Conservation (phyloP, 1,139 yeast genomes). For the Pichia norvegensis region DNA sequence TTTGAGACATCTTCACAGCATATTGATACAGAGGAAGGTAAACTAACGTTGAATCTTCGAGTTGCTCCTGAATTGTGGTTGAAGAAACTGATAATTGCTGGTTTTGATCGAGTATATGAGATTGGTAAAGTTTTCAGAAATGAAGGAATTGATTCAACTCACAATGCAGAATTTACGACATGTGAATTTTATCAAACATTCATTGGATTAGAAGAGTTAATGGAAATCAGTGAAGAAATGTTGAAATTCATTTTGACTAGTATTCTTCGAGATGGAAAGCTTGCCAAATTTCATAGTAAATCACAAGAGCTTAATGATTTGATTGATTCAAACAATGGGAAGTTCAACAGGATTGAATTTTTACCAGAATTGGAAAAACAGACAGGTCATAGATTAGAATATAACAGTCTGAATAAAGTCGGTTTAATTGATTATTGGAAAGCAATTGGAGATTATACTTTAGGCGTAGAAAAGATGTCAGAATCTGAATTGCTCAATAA, state of each 20-base stretch:
- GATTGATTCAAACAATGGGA: slow-evolving; percentile 24
- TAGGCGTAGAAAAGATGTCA: slow-evolving; percentile 33
- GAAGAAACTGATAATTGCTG: slow-evolving; percentile 71
- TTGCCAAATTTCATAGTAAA: slow-evolving; percentile 25
- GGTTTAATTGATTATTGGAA: slow-evolving; percentile 1
- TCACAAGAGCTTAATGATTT: slow-evolving; percentile 13
- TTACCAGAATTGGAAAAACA: slow-evolving; percentile 46
- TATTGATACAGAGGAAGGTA: slow-evolving; percentile 29
- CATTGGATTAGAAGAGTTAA: slow-evolving; percentile 61
- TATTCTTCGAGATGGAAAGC: slow-evolving; percentile 11
- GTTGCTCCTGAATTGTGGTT: slow-evolving; percentile 96
- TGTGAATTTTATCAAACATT: slow-evolving; percentile 89
- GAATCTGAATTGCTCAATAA: slow-evolving; percentile 57
- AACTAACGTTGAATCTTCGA: slow-evolving; percentile 47
- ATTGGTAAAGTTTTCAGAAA: slow-evolving; percentile 81
- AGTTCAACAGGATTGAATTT: slow-evolving; percentile 45
- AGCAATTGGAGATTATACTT: not conserved
- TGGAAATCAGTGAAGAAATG: slow-evolving; percentile 54
- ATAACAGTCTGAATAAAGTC: not conserved
- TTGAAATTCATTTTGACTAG: slow-evolving; percentile 34
- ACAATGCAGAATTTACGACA: slow-evolving; percentile 90
- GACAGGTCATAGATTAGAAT: slow-evolving; percentile 30
- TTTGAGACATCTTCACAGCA: slow-evolving; percentile 54
- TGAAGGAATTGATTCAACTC: slow-evolving; percentile 89
- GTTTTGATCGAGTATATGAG: slow-evolving; percentile 81